phyloP scores from a whole-genome alignment of 2,329 filamentous ascomycete species.

The Diaporthe batatas region DNA sequence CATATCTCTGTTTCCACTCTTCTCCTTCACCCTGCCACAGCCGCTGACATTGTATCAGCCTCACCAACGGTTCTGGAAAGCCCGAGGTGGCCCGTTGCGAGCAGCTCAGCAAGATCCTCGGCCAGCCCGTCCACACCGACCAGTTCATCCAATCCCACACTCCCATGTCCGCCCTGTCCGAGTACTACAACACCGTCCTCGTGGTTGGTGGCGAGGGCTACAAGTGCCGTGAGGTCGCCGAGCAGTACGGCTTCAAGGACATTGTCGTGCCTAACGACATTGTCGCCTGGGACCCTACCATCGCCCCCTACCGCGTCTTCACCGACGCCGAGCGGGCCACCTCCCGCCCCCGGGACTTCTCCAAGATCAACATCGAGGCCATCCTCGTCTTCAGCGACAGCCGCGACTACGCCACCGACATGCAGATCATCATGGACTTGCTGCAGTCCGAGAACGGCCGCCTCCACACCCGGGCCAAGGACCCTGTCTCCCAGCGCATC shows the following conservation, averaged over 20 bases:
- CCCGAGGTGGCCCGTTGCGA: slow-evolving; percentile 74
- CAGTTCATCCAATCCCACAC: slow-evolving; percentile 85
- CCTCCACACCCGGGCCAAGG: slow-evolving; percentile 73
- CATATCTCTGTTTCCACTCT: too few relatives aligned
- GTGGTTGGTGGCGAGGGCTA: slow-evolving; percentile 83
- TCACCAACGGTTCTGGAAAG: slow-evolving; percentile 82
- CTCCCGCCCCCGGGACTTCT: slow-evolving; percentile 79
- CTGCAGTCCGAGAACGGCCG: slow-evolving; percentile 77
- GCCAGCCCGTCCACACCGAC: slow-evolving; percentile 74
- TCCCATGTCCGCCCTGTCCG: slow-evolving; percentile 80
- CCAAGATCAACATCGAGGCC: slow-evolving; percentile 78
- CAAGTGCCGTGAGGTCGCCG: slow-evolving; percentile 79
- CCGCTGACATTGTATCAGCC: slow-evolving; percentile 45
- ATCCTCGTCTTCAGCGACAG: slow-evolving; percentile 83
- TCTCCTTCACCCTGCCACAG: not conserved
- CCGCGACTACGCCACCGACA: slow-evolving; percentile 80
- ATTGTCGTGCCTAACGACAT: slow-evolving; percentile 82
- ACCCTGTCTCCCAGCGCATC: slow-evolving; percentile 75
- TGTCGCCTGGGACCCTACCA: slow-evolving; percentile 75
- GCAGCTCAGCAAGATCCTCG: slow-evolving; percentile 76
- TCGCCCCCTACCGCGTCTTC: slow-evolving; percentile 78
- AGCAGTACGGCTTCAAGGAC: slow-evolving; percentile 81
- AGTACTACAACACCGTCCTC: slow-evolving; percentile 83
- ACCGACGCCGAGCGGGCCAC: slow-evolving; percentile 76
- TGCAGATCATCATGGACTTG: slow-evolving; percentile 82